Evolutionary conservation across 805 yeast species (phyloP).

Genomic region (Metschnikowia henanensis): DNA sequence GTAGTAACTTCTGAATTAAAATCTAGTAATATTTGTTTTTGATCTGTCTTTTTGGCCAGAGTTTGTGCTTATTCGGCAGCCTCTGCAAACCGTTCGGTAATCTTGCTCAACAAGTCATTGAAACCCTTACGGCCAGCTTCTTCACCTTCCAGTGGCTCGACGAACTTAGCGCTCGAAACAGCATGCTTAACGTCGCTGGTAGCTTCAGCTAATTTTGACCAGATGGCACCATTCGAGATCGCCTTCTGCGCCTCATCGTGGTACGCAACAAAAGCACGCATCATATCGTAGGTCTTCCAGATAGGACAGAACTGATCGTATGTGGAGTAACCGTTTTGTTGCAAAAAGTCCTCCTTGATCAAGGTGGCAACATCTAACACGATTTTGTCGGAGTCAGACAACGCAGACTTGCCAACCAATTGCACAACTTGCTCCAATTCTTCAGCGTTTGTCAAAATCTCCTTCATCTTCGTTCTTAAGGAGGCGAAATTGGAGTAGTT

Average conservation of each 20-base stretch:
- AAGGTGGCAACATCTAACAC: conserved; percentile 89
- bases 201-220: conserved; percentile 90
- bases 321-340: conserved; percentile 98
- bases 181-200: conserved; percentile 91
- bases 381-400: conserved; percentile 95
- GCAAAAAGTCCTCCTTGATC: conserved; percentile 97
- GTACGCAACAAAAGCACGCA: conserved; percentile 90
- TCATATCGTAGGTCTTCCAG: conserved; percentile 98
- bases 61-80: conserved; percentile 78
- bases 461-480: conserved; percentile 89
- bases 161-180: conserved; percentile 93
- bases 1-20: conserved; percentile 5
- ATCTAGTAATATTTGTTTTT: conserved; percentile 1
- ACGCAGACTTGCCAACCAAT: conserved; percentile 97
- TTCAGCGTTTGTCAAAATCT: conserved; percentile 94
- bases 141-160: conserved; percentile 93
- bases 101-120: conserved; percentile 67
- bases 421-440: conserved; percentile 99
- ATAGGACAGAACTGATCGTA: conserved; percentile 99
- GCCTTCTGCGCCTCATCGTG: conserved; percentile 98
- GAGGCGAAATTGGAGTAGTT: conserved; percentile 90
- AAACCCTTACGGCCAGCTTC: conserved; percentile 74
- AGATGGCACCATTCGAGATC: conserved; percentile 86
- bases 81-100: conserved; percentile 92
- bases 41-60: no score